phyloP scores from a whole-genome alignment of 75 land plant species.

The Cunninghamia lanceolata region DNA sequence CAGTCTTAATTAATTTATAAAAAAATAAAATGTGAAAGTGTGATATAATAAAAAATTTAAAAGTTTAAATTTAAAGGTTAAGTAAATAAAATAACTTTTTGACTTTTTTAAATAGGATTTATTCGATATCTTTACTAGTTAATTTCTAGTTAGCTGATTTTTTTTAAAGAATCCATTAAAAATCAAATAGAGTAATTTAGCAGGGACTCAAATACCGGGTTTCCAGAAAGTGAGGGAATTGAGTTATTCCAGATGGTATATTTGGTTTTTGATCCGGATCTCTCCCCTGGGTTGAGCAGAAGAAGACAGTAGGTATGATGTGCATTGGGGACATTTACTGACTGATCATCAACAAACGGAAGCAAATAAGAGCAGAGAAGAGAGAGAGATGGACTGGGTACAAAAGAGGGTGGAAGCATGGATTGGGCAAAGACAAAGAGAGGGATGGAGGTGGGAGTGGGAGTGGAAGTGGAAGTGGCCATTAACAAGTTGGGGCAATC shows the following conservation, averaged over 20 bases:
- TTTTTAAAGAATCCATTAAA: too few relatives aligned
- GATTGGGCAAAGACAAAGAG: constrained; percentile 44
- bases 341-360: not conserved
- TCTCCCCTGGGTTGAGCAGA: too few relatives aligned
- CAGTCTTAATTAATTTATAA: too few relatives aligned
- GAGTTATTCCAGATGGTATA: not conserved
- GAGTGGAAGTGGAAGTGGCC: constrained; percentile 40
- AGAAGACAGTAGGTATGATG: not conserved
- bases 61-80: too few relatives aligned
- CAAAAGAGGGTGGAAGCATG: constrained; percentile 56
- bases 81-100: too few relatives aligned
- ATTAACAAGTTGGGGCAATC: constrained; percentile 42
- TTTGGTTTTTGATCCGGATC: too few relatives aligned
- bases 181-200: not conserved
- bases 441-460: constrained; percentile 43
- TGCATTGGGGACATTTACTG: not conserved
- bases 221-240: not conserved
- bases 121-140: too few relatives aligned
- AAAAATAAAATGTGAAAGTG: too few relatives aligned
- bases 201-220: not conserved
- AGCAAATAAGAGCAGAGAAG: too few relatives aligned
- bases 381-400: constrained; percentile 38
- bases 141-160: too few relatives aligned
- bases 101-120: too few relatives aligned
- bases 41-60: too few relatives aligned